Evolutionary conservation across 495 filamentous ascomycete species (phyloP), one percentile per base, ranked within the genome.

Genomic region (Oleoguttula mirabilis): DNA sequence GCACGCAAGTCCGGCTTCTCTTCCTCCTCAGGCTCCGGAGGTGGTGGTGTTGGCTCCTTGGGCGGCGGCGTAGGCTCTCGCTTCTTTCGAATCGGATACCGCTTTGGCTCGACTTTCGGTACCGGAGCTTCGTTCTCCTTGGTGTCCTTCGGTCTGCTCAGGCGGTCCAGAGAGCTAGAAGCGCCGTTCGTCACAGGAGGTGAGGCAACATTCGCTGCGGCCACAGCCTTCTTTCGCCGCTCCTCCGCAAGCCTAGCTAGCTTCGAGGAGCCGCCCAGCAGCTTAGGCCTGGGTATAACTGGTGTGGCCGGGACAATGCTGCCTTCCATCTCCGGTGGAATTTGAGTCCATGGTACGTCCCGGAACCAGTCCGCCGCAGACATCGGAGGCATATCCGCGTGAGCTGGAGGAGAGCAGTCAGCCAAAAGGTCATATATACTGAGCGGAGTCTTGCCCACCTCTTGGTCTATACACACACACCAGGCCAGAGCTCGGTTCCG

Each of bases 171-270:
- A 1, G 62, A 48, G 19, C 53, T 44, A 4, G 55, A 36, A 30
- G 44, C 37, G 49, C 48, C 38, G 46, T 39, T 47, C 41, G 52
- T 27, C 41, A 49, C 32, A 47, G 50, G 5, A 43, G 22, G 23
- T 46, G 39, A 12, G 25, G 15, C 12, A 24, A 27, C n/a, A 47
- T 17, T 8, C 39, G 45, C 14, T 15, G 43, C 17, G 8, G 59
- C 40, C 17, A 56, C 50, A 8, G 57, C 44, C 36, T 66, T 65
- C 55, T 79, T 78, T 8, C 79, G 77, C 28, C 84, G 80, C 35
- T 81, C 77, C 60, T 85, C 87, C 63, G 90, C 87, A 21, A 96
- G 67, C 56, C 95, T 98, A 10, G 88, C 94, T 55, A 81, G 70
- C 54, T 92, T 94, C 4, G 55, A 51, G n/a, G 69, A 63, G 16